A percentile compares a stretch with the other conserved stretches of the same genome.
phyloP scores from a whole-genome alignment of 2,329 filamentous ascomycete species.

The Drechslerella dactyloides region DNA sequence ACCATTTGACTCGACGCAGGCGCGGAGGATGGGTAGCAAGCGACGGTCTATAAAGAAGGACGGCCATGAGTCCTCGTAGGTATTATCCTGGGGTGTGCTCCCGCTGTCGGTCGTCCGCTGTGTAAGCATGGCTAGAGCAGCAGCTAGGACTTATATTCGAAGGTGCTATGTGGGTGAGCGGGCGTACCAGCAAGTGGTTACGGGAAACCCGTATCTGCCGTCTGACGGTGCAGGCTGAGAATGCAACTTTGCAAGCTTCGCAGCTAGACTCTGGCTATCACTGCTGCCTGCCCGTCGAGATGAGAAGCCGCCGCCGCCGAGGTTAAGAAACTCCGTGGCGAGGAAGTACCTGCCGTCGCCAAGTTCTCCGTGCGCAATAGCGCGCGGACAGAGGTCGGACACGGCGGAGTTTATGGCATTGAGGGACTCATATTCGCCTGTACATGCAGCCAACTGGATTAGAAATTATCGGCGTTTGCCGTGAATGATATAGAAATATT shows the following conservation, averaged over 20 bases:
- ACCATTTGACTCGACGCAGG: conserved; percentile 64
- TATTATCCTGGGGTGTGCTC: conserved; percentile 80
- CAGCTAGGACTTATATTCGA: background rate
- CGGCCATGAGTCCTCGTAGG: conserved; percentile 75
- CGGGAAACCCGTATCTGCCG: conserved; percentile 81
- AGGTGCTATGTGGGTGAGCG: background rate
- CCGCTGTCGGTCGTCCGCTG: conserved; percentile 63
- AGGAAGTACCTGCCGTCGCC: conserved; percentile 64
- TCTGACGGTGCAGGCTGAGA: conserved; percentile 72
- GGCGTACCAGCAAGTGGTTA: conserved; percentile 71
- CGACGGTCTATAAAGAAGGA: conserved; percentile 83
- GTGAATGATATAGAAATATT: too few relatives aligned
- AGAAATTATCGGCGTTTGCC: conserved; percentile 1
- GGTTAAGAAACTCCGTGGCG: conserved; percentile 80
- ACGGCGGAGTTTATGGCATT: conserved; percentile 77
- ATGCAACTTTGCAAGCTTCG: conserved; percentile 80
- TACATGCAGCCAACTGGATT: conserved; percentile 1
- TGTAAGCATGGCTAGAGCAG: background rate
- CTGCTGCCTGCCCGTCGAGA: conserved; percentile 57
- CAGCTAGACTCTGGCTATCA: conserved; percentile 68
- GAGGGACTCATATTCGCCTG: conserved; percentile 81
- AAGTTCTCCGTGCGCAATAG: conserved; percentile 73
- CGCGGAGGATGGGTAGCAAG: conserved; percentile 68
- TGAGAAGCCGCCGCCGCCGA: conserved; percentile 59
- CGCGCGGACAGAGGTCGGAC: conserved; percentile 75